A percentile compares a stretch with the other conserved stretches of the same genome.
Evolutionary conservation across 768 basidiomycete species (phyloP).

Genomic region (Fistulinella prunicolor): DNA sequence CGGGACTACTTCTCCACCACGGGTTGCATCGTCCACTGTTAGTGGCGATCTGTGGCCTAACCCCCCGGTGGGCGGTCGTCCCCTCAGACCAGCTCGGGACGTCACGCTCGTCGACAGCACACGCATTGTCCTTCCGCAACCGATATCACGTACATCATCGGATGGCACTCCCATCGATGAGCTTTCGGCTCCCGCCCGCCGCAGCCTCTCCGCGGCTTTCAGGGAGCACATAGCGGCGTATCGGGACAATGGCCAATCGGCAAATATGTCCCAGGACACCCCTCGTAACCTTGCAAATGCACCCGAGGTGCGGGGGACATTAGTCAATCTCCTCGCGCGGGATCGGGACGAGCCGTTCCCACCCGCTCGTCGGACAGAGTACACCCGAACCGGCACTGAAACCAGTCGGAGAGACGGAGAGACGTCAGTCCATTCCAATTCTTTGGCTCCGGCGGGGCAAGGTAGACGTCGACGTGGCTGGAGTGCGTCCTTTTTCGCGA

Average conservation of each 20-base stretch:
- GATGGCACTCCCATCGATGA: slow-evolving; percentile 22
- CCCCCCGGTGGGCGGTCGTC: slow-evolving; percentile 10
- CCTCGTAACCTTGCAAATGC: slow-evolving; percentile 21
- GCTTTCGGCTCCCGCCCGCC: slow-evolving; percentile 9
- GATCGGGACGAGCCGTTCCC: slow-evolving; percentile 29
- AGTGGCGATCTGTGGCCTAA: slow-evolving; percentile 6
- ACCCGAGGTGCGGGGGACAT: slow-evolving; percentile 23
- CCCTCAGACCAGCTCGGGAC: slow-evolving; percentile 16
- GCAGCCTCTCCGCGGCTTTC: slow-evolving; percentile 20
- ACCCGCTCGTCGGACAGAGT: slow-evolving; percentile 9
- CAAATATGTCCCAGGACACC: slow-evolving; percentile 12
- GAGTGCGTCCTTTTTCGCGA: slow-evolving; percentile 25
- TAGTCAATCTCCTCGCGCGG: slow-evolving; percentile 23
- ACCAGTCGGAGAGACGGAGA: slow-evolving; percentile 13
- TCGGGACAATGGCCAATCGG: slow-evolving; percentile 16
- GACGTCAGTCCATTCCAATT: slow-evolving; percentile 2
- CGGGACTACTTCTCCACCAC: too few species aligned
- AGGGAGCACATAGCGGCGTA: slow-evolving; percentile 19
- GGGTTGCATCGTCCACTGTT: too few species aligned
- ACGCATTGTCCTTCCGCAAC: slow-evolving; percentile 17
- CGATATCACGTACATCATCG: slow-evolving; percentile 26
- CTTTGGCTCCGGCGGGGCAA: slow-evolving; percentile 13
- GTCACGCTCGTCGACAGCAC: slow-evolving; percentile 18
- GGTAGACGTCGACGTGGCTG: slow-evolving; percentile 34
- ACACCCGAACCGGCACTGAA: slow-evolving; percentile 1